Evolutionary conservation across 805 yeast species (phyloP), one percentile per base, ranked within the genome.

Genomic region (Hanseniaspora valbyensis): DNA sequence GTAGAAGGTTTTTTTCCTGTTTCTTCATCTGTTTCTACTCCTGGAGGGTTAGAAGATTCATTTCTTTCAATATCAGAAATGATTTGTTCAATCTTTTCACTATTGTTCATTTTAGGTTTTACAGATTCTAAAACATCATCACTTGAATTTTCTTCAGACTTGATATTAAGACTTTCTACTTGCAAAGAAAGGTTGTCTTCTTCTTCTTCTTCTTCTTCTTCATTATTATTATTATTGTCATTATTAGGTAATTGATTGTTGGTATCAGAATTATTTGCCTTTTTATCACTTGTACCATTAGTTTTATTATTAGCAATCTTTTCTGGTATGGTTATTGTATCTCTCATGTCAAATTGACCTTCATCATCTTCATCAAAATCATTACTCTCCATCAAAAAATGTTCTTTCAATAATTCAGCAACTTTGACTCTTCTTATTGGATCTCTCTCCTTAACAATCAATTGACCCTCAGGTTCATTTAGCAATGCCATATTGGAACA

Each of bases 401-500:
- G 29, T 4, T 21, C n/a, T 25, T 43, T 38, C 36, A 50, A 29
- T 18, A 50, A 18, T 2, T 37, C 21, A 30, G 42, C 32, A 2
- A 50, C 40, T 12, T 62, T 56, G 36, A 58, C 60, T 22, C 57
- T 58, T 46, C 95, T 72, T 53, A 80, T 76, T 9, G 63, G 64
- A 58, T 90, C 95, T 40, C 96, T 76, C 53, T 83, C 81, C 32
- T 68, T 63, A 24, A 88, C 76, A 30, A 87, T 73, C 42, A 70
- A 69, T 60, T 85, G 80, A 48, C 89, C 89, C 34, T 74, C 71
- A 30, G 75, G 77, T 54, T 89, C 89, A 63, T 90, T 92, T 52
- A 92, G 73, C 26, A 92, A 70, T 2, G 84, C 85, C 95, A 92
- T 92, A 66, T 92, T 92, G 10, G 96, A 87, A 62, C 98, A 92